Evolutionary conservation across 2,329 filamentous ascomycete species (phyloP).

Genomic region (Diaporthe citrichinensis): DNA sequence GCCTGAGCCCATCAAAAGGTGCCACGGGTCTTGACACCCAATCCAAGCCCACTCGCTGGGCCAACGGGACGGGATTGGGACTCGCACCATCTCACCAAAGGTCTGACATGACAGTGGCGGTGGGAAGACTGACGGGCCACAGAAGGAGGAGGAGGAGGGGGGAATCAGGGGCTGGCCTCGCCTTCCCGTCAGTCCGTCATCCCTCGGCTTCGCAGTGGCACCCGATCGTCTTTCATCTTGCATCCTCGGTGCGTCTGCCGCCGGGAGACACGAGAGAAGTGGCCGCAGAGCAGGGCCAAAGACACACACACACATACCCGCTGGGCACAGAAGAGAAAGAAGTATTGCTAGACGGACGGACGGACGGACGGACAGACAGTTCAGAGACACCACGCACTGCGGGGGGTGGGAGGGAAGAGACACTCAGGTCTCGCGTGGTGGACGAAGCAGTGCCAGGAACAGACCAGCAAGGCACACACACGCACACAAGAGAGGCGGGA

Average conservation of each 20-base stretch:
- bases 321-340: not conserved
- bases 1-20: slow-evolving; percentile 32
- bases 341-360: not conserved
- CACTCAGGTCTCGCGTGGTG: not conserved
- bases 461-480: not conserved
- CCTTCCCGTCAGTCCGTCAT: not conserved
- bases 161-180: not conserved
- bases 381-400: slow-evolving; percentile 10
- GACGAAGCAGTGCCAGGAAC: not conserved
- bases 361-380: not conserved
- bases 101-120: slow-evolving; percentile 16
- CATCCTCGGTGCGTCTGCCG: slow-evolving; percentile 35
- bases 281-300: not conserved
- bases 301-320: not conserved
- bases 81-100: slow-evolving; percentile 17
- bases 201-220: slow-evolving; percentile 32
- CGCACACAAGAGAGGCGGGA: not conserved
- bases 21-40: slow-evolving; percentile 33
- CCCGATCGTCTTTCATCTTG: slow-evolving; percentile 40
- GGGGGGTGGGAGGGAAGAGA: not conserved
- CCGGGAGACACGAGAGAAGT: slow-evolving; percentile 22
- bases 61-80: not conserved
- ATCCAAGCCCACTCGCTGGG: not conserved
- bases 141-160: not conserved
- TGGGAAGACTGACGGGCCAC: not conserved